phyloP scores from a whole-genome alignment of 2,329 filamentous ascomycete species.

The Trichoderma hamatum region DNA sequence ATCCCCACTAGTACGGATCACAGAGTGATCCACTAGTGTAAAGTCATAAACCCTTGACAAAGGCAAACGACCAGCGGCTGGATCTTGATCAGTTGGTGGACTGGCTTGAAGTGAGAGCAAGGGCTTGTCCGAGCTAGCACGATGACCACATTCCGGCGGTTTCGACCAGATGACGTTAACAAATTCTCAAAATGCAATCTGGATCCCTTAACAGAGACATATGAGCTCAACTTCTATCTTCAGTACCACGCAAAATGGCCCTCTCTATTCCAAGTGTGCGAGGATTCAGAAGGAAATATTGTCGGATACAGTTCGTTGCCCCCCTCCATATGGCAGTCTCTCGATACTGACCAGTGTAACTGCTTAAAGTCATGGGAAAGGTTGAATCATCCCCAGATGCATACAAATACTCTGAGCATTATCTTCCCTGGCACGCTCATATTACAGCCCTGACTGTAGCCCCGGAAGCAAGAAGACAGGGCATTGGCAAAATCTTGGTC shows the following conservation, averaged over 20 bases:
- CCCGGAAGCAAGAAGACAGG: slow-evolving; percentile 80
- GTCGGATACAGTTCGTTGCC: slow-evolving; percentile 81
- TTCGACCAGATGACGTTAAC: slow-evolving; percentile 82
- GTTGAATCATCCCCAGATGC: slow-evolving; percentile 82
- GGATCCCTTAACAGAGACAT: slow-evolving; percentile 96
- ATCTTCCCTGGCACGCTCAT: slow-evolving; percentile 99
- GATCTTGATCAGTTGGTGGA: background rate
- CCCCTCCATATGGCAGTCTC: slow-evolving; percentile 10
- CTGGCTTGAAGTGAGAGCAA: background rate
- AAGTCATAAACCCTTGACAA: background rate
- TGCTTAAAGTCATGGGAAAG: slow-evolving; percentile 87
- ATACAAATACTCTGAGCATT: slow-evolving; percentile 77
- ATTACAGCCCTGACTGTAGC: slow-evolving; percentile 95
- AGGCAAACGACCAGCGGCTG: background rate
- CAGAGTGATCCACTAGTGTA: background rate
- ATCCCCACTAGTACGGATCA: background rate
- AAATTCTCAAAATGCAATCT: slow-evolving; percentile 93
- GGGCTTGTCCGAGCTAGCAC: background rate
- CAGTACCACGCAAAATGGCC: slow-evolving; percentile 97
- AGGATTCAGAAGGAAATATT: slow-evolving; percentile 83
- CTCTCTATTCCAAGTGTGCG: slow-evolving; percentile 87
- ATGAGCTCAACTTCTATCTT: slow-evolving; percentile 92
- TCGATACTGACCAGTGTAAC: slow-evolving; percentile 3
- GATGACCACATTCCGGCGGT: slow-evolving; percentile 86
- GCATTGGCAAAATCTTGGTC: slow-evolving; percentile 82